phyloP scores from a whole-genome alignment of 345 rosid species.

The Lumnitzera littorea region DNA sequence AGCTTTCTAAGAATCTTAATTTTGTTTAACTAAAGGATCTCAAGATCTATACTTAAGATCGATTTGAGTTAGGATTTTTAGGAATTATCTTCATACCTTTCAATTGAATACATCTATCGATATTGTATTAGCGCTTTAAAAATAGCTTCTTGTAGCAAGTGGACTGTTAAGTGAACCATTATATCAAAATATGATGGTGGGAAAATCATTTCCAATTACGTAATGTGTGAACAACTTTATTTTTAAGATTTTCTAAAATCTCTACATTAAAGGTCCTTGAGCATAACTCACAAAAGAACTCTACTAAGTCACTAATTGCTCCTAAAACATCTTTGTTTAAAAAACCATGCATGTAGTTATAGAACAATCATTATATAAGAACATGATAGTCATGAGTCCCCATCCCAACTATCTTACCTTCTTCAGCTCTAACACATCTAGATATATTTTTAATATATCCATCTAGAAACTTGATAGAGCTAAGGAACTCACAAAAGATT shows the following conservation, averaged over 20 bases:
- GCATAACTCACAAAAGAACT: constrained; percentile 4
- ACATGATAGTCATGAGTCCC: constrained; percentile 13
- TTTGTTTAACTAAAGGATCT: no score
- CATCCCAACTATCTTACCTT: not conserved
- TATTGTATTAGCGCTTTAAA: constrained; percentile 2
- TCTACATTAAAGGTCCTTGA: not conserved
- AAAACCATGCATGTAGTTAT: constrained; percentile 1
- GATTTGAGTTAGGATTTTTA: no score
- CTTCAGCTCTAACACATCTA: constrained; percentile 1
- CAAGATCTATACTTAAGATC: no score
- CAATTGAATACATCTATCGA: constrained; percentile 6
- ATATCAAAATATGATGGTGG: constrained; percentile 6
- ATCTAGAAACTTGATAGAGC: not conserved
- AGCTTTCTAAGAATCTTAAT: no score
- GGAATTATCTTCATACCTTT: no score
- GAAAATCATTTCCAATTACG: constrained; percentile 5
- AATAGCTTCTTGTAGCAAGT: not conserved
- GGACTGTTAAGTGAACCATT: constrained; percentile 3
- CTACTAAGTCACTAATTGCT: not conserved
- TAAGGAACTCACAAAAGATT: no score
- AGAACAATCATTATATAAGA: constrained; percentile 3
- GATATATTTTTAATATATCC: constrained; percentile 7
- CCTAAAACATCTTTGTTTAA: not conserved
- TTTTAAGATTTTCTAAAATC: not conserved
- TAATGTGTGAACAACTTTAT: not conserved